Percentiles rank a stretch among this genome's conserved stretches.
These are phyloP conservation scores for Pseudogymnoascus sp. DNA, from an alignment of 2,329 filamentous ascomycete species.

Conservation along the genomic window DNA sequence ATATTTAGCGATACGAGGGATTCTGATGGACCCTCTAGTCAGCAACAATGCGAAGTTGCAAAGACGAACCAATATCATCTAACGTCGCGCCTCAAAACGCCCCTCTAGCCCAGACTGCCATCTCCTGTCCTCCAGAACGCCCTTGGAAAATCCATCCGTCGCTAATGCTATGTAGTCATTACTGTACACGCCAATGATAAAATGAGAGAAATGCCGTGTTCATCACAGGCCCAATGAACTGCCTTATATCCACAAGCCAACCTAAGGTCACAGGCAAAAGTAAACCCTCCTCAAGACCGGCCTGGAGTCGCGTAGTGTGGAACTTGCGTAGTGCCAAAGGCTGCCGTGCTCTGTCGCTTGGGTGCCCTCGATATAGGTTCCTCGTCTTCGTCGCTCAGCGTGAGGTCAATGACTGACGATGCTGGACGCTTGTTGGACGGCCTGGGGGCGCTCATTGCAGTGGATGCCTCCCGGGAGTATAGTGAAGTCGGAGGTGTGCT, in stretches of 20 bases:
- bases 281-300: not conserved
- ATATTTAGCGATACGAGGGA: not conserved
- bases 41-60: not conserved
- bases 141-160: not conserved
- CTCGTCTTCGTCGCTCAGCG: conserved; percentile 43
- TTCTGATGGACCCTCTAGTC: not conserved
- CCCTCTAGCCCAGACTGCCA: not conserved
- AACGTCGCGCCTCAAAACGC: not conserved
- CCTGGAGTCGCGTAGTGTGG: not conserved
- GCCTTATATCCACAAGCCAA: not conserved
- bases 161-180: conserved; percentile 6
- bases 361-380: conserved; percentile 27
- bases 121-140: conserved; percentile 1
- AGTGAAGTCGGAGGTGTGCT: conserved; percentile 19
- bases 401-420: conserved; percentile 44
- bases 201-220: not conserved
- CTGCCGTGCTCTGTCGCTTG: conserved; percentile 23
- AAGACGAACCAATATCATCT: not conserved
- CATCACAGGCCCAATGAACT: not conserved
- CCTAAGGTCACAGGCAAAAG: not conserved
- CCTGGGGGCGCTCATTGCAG: conserved; percentile 25
- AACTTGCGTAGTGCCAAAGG: not conserved
- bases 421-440: conserved; percentile 34
- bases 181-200: conserved; percentile 4
- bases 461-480: conserved; percentile 27